Percentiles rank a stretch among this genome's conserved stretches.
Evolutionary conservation across 768 basidiomycete species (phyloP).

Genomic region (Fistulinella prunicolor): DNA sequence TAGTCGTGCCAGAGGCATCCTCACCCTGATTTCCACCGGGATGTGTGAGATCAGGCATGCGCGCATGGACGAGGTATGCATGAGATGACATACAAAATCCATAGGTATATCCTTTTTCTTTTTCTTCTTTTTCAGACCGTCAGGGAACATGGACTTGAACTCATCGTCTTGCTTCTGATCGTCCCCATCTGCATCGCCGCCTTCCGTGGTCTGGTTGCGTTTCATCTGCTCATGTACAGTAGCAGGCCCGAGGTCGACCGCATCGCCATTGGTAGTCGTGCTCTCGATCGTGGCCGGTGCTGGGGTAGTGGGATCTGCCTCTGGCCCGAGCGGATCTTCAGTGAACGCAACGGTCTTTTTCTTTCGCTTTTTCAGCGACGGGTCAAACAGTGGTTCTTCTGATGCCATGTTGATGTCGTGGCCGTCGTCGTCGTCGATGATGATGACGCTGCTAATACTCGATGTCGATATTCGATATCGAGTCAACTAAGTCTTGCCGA

Average conservation of each 20-base stretch:
- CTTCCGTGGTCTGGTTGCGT: slow-evolving; percentile 37
- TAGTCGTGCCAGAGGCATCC: slow-evolving; percentile 65
- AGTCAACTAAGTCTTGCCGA: slow-evolving; percentile 1
- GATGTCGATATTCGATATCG: not conserved
- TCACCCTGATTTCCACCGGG: slow-evolving; percentile 43
- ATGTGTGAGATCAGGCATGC: not conserved
- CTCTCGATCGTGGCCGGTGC: slow-evolving; percentile 71
- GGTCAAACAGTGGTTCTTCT: slow-evolving; percentile 79
- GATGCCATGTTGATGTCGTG: slow-evolving; percentile 43
- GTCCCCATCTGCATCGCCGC: slow-evolving; percentile 32
- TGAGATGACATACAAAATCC: slow-evolving; percentile 56
- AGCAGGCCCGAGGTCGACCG: slow-evolving; percentile 71
- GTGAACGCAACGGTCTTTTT: slow-evolving; percentile 85
- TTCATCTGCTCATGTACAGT: slow-evolving; percentile 79
- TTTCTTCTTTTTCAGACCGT: slow-evolving; percentile 89
- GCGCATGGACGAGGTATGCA: not conserved
- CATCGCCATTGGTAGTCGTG: slow-evolving; percentile 65
- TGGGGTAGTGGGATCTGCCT: slow-evolving; percentile 78
- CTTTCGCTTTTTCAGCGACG: slow-evolving; percentile 82
- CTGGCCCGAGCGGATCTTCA: slow-evolving; percentile 79
- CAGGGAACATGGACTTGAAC: slow-evolving; percentile 75
- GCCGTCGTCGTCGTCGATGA: slow-evolving; percentile 20
- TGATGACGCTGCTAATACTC: slow-evolving; percentile 13
- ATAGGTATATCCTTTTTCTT: slow-evolving; percentile 90
- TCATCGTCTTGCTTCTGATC: slow-evolving; percentile 68